Evolutionary conservation across 352 stramenopile genomes (phyloP).

Genomic region (Blastocystis sp.): DNA sequence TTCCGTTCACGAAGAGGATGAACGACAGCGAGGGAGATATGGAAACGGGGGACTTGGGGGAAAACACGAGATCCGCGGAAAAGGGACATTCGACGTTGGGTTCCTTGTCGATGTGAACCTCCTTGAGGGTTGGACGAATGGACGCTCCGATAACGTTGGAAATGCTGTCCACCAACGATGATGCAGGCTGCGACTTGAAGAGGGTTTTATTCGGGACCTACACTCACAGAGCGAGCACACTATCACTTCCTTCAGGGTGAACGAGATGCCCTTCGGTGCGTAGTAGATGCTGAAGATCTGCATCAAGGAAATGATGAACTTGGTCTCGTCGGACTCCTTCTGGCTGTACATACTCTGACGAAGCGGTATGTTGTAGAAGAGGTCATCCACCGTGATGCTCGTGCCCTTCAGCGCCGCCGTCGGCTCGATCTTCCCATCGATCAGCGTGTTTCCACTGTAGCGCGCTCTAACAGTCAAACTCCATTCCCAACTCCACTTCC

Average conservation of each 20-base stretch:
- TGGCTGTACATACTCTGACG: slow-evolving; percentile 79
- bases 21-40: slow-evolving; percentile 77
- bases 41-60: background rate
- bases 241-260: slow-evolving; percentile 79
- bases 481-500: slow-evolving; percentile 17
- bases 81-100: slow-evolving; percentile 48
- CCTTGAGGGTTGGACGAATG: background rate
- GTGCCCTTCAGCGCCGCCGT: slow-evolving; percentile 80
- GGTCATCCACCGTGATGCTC: slow-evolving; percentile 87
- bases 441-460: slow-evolving; percentile 88
- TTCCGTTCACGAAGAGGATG: slow-evolving; percentile 96
- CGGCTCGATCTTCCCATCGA: slow-evolving; percentile 79
- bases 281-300: slow-evolving; percentile 77
- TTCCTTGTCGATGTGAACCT: slow-evolving; percentile 6
- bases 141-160: slow-evolving; percentile 6
- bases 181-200: slow-evolving; percentile 12
- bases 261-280: slow-evolving; percentile 84
- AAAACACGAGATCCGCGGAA: slow-evolving; percentile 29
- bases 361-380: slow-evolving; percentile 97
- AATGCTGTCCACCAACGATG: slow-evolving; percentile 44
- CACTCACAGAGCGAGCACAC: background rate
- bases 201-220: slow-evolving; percentile 33
- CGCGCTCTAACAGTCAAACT: slow-evolving; percentile 80
- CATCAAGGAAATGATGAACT: slow-evolving; percentile 28
- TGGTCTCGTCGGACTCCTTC: slow-evolving; percentile 48